These are phyloP conservation scores for Suillus plorans DNA, from an alignment of 768 basidiomycete genomes.

Conservation along the genomic window DNA sequence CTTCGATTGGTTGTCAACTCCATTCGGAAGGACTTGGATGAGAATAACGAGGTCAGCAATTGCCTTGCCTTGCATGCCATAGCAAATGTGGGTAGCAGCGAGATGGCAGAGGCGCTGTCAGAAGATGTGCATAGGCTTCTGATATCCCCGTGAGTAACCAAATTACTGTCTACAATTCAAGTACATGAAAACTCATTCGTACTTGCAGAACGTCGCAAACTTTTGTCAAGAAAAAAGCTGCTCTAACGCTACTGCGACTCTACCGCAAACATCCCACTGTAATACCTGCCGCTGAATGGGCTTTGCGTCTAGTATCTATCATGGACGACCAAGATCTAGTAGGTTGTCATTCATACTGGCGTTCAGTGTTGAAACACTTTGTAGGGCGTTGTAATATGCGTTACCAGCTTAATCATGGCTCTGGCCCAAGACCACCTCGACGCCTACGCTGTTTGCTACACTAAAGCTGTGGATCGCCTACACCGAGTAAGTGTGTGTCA, in stretches of 20 bases:
- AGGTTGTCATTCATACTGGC: constrained; percentile 13
- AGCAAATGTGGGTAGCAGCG: constrained; percentile 95
- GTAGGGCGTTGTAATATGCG: constrained; percentile 92
- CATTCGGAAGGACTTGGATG: constrained; percentile 94
- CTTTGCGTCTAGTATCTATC: constrained; percentile 87
- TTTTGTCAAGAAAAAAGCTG: constrained; percentile 99
- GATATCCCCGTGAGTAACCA: constrained; percentile 79
- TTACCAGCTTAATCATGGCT: constrained; percentile 90
- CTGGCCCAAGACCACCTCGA: constrained; percentile 93
- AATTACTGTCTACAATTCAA: background rate
- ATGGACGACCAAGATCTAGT: constrained; percentile 94
- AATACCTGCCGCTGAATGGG: constrained; percentile 94
- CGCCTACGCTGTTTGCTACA: constrained; percentile 89
- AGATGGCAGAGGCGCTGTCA: constrained; percentile 95
- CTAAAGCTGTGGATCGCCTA: constrained; percentile 89
- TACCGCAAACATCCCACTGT: constrained; percentile 97
- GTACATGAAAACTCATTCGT: constrained; percentile 14
- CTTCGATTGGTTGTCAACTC: constrained; percentile 96
- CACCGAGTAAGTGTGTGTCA: constrained; percentile 55
- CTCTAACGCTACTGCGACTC: constrained; percentile 85
- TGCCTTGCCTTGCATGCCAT: constrained; percentile 97
- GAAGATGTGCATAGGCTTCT: constrained; percentile 93
- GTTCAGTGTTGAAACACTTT: constrained; percentile 2
- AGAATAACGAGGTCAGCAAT: constrained; percentile 92
- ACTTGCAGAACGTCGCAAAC: constrained; percentile 80